Evolutionary conservation across 2,329 filamentous ascomycete species (phyloP).

Genomic region (Neonectria neomacrospora): DNA sequence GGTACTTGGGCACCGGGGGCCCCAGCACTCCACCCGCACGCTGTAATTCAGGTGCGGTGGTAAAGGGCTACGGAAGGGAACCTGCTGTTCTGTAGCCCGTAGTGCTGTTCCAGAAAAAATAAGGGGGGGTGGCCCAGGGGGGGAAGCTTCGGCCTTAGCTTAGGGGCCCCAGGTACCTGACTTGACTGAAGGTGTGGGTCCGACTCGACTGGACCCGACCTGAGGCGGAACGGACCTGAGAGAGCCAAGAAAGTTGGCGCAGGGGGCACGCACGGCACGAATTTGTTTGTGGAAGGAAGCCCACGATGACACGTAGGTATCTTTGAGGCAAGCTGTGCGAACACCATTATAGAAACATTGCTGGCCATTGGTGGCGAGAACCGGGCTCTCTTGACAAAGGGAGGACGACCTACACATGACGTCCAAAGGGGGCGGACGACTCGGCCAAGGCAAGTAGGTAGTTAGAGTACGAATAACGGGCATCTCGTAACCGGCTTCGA

Average conservation of each 20-base stretch:
- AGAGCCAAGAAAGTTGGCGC: slow-evolving; percentile 14
- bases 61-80: slow-evolving; percentile 28
- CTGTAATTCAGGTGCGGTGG: slow-evolving; percentile 31
- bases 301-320: slow-evolving; percentile 24
- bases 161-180: slow-evolving; percentile 13
- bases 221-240: slow-evolving; percentile 14
- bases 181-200: slow-evolving; percentile 7
- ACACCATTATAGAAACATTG: neutral
- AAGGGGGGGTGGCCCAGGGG: slow-evolving; percentile 30
- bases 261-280: slow-evolving; percentile 15
- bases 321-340: slow-evolving; percentile 3
- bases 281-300: slow-evolving; percentile 19
- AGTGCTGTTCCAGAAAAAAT: slow-evolving; percentile 43
- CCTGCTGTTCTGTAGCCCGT: slow-evolving; percentile 30
- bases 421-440: neutral
- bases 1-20: slow-evolving; percentile 13
- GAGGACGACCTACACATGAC: neutral
- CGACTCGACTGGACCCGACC: slow-evolving; percentile 20
- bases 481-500: neutral
- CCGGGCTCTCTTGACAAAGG: neutral
- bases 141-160: neutral
- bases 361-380: neutral
- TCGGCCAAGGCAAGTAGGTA: neutral
- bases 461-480: neutral
- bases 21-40: neutral